Percentiles rank a stretch among this genome's conserved stretches.
These are phyloP conservation scores for Ilex asprella DNA, from an alignment of 257 asterid species.

Conservation along the genomic window DNA sequence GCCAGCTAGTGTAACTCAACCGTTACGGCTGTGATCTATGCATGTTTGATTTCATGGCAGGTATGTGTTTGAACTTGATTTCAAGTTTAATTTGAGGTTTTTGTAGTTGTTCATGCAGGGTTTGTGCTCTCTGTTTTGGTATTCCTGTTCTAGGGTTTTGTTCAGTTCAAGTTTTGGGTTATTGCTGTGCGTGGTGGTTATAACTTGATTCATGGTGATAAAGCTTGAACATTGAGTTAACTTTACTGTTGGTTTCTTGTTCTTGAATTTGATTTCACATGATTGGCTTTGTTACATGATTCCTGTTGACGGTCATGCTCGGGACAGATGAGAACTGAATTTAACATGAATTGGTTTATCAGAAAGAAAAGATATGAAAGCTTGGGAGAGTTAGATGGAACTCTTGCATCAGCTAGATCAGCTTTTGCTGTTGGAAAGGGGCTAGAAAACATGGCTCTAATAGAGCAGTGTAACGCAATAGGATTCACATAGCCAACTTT, in stretches of 20 bases:
- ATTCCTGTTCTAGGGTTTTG: conserved; percentile 34
- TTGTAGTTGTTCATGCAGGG: conserved; percentile 8
- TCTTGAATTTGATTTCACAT: neutral
- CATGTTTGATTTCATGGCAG: conserved; percentile 18
- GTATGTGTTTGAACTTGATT: conserved; percentile 21
- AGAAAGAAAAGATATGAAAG: too few relatives aligned
- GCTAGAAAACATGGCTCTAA: too few relatives aligned
- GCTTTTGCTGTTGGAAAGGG: too few relatives aligned
- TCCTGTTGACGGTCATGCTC: too few relatives aligned
- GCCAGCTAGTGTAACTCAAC: neutral
- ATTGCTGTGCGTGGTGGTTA: conserved; percentile 9
- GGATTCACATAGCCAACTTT: too few relatives aligned
- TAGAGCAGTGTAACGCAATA: too few relatives aligned
- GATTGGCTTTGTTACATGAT: too few relatives aligned
- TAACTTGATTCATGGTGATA: neutral
- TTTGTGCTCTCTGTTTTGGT: conserved; percentile 5
- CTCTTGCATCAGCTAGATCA: too few relatives aligned
- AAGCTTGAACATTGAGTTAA: neutral
- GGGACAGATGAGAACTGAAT: too few relatives aligned
- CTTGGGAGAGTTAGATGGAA: too few relatives aligned
- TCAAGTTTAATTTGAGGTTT: conserved; percentile 2
- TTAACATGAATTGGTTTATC: too few relatives aligned
- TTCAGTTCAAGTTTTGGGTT: conserved; percentile 21
- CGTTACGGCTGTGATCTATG: conserved; percentile 11
- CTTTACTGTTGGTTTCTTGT: neutral